A percentile compares a stretch with the other conserved stretches of the same genome.
These are phyloP conservation scores for Polytrichum formosum DNA, from an alignment of 225 moss, liverwort and hornwort species.

Conservation along the genomic window DNA sequence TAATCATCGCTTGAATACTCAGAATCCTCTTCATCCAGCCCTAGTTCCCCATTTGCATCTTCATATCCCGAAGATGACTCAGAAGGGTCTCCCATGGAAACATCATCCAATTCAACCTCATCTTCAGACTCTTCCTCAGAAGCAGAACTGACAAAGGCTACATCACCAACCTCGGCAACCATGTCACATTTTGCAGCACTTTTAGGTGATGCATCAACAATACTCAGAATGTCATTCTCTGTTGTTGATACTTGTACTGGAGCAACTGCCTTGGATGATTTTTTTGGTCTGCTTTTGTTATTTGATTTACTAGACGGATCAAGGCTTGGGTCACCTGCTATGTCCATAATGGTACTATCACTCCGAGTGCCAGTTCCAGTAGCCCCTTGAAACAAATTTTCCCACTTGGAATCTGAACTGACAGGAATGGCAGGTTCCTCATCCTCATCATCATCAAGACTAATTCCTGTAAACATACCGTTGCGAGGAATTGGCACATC, in stretches of 20 bases:
- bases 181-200: no score
- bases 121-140: no score
- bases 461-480: conserved; percentile 31
- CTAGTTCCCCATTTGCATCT: conserved; percentile 9
- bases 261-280: background rate
- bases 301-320: background rate
- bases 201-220: background rate
- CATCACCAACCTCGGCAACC: no score
- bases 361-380: background rate
- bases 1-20: conserved; percentile 24
- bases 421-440: conserved; percentile 14
- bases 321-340: background rate
- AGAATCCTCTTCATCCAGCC: conserved; percentile 15
- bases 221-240: background rate
- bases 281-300: background rate
- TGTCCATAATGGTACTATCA: background rate
- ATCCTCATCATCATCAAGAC: conserved; percentile 31
- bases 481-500: conserved; percentile 7
- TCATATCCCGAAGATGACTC: conserved; percentile 20
- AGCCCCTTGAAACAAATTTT: background rate
- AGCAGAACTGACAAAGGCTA: no score
- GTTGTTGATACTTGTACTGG: no score
- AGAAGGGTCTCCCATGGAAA: background rate
- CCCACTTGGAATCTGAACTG: background rate
- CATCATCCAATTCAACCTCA: background rate